Evolutionary conservation across 805 yeast genomes (phyloP), one percentile per base, ranked within the genome.

Genomic region (Suhomyces sp.): DNA sequence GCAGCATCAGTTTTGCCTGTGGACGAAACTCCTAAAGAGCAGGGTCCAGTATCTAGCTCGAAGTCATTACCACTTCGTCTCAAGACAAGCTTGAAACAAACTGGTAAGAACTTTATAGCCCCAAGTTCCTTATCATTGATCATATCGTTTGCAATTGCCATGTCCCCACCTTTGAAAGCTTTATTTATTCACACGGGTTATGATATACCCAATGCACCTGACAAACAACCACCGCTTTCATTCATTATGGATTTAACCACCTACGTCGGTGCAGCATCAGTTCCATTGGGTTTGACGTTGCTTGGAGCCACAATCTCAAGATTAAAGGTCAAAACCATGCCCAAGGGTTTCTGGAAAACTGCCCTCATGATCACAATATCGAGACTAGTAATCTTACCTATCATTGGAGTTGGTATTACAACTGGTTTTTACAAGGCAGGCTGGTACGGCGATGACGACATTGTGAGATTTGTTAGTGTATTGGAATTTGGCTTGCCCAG

Each of bases 281-380:
- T 93, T 31, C 98, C 97, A 0, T 68, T 89, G 52, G 98, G 97
- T 0, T 72, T 93, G 54, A 65, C 89, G 44, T 63, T 93, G 53
- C 68, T 93, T 25, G 98, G 98, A 1, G 96, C 93, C 15, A 90
- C 97, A 1, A 82, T 93, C 41, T 87, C 97, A 0, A 73, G 97
- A 46, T 76, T 93, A 48, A 72, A 82, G 55, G 67, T 91, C 19
- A 73, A 72, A 6, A 61, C 72, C 4, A 70, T 91, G 59, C 89
- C 92, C 1, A 72, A 75, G 12, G 93, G 93, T 1, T 85, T 88
- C 58, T 83, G 86, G 84, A 80, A 82, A 59, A 80, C 89, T 0
- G 83, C 89, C 0, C 58, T 84, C 2, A 67, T 77, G 50, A 71
- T 91, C 63, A 79, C 86, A 0, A 50, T 78, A 0, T 65, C 81